phyloP scores from a whole-genome alignment of 495 filamentous ascomycete genomes.

The Aspergillus kassunensis region DNA sequence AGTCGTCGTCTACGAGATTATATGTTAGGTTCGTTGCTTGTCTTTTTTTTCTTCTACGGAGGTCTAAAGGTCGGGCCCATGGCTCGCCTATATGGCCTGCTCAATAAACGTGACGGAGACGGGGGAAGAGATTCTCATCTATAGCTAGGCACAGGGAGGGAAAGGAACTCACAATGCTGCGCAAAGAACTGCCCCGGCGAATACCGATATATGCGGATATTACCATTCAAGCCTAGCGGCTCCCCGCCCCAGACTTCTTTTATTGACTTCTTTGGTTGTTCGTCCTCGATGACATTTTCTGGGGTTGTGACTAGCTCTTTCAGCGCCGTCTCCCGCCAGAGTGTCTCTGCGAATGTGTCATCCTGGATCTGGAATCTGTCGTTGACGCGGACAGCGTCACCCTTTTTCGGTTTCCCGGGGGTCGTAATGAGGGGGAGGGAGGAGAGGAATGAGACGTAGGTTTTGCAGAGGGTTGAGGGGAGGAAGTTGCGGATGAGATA shows the following conservation, averaged over 20 bases:
- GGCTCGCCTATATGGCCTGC: no score
- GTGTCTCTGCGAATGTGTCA: slow-evolving; percentile 61
- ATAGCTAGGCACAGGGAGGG: not conserved
- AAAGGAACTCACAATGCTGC: slow-evolving; percentile 65
- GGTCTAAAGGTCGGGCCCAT: no score
- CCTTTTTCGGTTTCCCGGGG: slow-evolving; percentile 77
- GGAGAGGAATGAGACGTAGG: slow-evolving; percentile 74
- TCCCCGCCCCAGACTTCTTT: slow-evolving; percentile 70
- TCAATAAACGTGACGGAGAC: no score
- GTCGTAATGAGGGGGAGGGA: slow-evolving; percentile 74
- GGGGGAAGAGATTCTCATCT: no score
- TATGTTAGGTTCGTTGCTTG: not conserved
- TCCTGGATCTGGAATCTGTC: slow-evolving; percentile 88
- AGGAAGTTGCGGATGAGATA: slow-evolving; percentile 74
- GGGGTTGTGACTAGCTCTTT: slow-evolving; percentile 34
- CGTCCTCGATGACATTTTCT: slow-evolving; percentile 47
- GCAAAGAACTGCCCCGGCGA: slow-evolving; percentile 82
- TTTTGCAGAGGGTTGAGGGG: slow-evolving; percentile 73
- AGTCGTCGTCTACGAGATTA: slow-evolving; percentile 65
- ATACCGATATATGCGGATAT: slow-evolving; percentile 92
- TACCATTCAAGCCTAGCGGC: slow-evolving; percentile 79
- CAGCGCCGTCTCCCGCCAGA: slow-evolving; percentile 57
- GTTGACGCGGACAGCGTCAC: slow-evolving; percentile 82
- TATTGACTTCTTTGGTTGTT: slow-evolving; percentile 14
- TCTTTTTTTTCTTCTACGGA: not conserved